Evolutionary conservation across 148 eudicot genomes (phyloP), one percentile per base, ranked within the genome.

Genomic region (Camellia lanceoleosa): DNA sequence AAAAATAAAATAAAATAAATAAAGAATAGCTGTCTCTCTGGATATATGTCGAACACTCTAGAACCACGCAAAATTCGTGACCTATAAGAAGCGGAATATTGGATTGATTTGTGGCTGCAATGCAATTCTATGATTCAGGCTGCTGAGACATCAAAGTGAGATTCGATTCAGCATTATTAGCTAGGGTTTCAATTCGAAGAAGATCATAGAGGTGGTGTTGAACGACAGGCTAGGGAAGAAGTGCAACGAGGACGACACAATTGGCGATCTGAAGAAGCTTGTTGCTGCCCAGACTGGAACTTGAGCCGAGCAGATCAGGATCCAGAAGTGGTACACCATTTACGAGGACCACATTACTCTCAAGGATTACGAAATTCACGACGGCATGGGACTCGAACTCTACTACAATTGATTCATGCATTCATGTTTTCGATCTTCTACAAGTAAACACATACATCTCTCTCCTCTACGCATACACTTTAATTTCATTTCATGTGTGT

Each of bases 281-380:
- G 74, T 71, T 12, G 74, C 74, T 7, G 74, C 74, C 5, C 74
- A 71, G 74, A 71, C 74, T 3, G 74, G 58, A 3, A 49, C 74
- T 1, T n/a, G 73, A 7, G 73, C 73, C 3, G 73, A 70, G 10
- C 47, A 71, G 74, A 49, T 71, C 74, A 71, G 74, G 56, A 71
- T 71, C 74, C 58, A 71, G 58, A 71, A 71, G 58, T 71, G 74
- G 74, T 71, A 71, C 58, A 71, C 19, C 56, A 49, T 71, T 58
- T 71, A 71, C 74, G 49, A 71, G 74, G 74, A 71, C 41, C 74
- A 71, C 74, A 71, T 71, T 58, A 71, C 58, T 14, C 74, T 71
- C 74, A 71, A 49, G 74, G 74, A 71, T 58, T 71, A 71, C 56
- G 74, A 71, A 51, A 71, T 71, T 13, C 58, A 49, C 14, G 74